Percentiles rank a stretch among this genome's conserved stretches.
phyloP scores from a whole-genome alignment of 768 basidiomycete genomes.

The Rhizopogon vinicolor region DNA sequence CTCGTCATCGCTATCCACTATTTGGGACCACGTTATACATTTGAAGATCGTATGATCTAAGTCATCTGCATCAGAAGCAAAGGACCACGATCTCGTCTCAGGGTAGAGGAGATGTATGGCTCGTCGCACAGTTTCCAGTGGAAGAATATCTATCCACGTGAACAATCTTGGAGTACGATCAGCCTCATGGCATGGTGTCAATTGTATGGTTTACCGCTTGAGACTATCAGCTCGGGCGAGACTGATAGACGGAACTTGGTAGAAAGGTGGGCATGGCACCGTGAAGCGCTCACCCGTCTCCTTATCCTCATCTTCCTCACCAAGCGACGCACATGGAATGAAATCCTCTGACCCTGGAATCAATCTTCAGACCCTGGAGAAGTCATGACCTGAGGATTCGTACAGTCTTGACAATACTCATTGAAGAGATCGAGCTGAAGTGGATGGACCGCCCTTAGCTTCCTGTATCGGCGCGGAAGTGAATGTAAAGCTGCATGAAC shows the following conservation, averaged over 20 bases:
- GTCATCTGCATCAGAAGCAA: conserved; percentile 19
- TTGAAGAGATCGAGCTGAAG: conserved; percentile 28
- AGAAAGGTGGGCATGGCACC: conserved; percentile 37
- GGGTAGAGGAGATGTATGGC: conserved; percentile 29
- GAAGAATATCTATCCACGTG: conserved; percentile 47
- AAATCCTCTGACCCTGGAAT: conserved; percentile 34
- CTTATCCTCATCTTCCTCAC: conserved; percentile 33
- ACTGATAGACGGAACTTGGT: conserved; percentile 28
- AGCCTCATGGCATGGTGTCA: background rate
- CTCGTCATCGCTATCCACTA: background rate
- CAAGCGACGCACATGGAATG: conserved; percentile 31
- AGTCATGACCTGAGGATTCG: background rate
- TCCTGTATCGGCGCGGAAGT: conserved; percentile 45
- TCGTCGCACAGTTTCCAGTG: conserved; percentile 46
- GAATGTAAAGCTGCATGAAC: conserved; percentile 27
- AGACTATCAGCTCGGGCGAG: conserved; percentile 38
- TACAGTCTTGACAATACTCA: background rate
- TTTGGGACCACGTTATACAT: conserved; percentile 22
- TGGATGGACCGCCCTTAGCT: conserved; percentile 43
- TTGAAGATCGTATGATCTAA: conserved; percentile 17
- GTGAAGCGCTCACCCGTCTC: conserved; percentile 36
- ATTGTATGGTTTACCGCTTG: conserved; percentile 30
- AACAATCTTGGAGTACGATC: conserved; percentile 30
- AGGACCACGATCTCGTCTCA: conserved; percentile 24
- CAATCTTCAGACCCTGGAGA: conserved; percentile 1